Conservation (phyloP, 2,329 filamentous ascomycete species). For the Colletotrichum sp. region DNA sequence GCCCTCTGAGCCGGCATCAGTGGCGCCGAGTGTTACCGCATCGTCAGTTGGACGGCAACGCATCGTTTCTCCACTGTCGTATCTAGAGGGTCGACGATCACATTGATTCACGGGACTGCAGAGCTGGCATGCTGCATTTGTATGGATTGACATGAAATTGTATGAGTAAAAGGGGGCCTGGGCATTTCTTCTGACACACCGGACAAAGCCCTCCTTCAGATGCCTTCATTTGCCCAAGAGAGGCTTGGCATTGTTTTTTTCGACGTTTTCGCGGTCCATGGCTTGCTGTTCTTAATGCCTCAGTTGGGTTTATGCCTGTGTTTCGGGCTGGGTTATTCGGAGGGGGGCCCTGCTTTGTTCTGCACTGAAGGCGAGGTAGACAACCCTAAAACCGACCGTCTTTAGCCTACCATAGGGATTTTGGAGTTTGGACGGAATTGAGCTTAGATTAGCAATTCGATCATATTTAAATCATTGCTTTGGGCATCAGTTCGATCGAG, state of each 20-base stretch:
- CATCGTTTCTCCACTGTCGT: not conserved
- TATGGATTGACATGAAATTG: conserved; percentile 18
- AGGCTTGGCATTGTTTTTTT: not conserved
- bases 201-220: not conserved
- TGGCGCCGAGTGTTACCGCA: conserved; percentile 6
- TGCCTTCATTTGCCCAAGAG: not conserved
- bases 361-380: not conserved
- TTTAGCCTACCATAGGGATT: conserved; percentile 3
- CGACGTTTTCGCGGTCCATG: not conserved
- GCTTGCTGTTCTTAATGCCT: not conserved
- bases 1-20: not conserved
- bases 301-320: not conserved
- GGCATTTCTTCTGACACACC: not conserved
- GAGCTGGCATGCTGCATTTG: not conserved
- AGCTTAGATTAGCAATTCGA: not conserved
- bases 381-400: not conserved
- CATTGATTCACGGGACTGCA: not conserved
- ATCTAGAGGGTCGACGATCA: not conserved
- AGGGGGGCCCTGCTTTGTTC: not conserved
- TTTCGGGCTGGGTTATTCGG: not conserved
- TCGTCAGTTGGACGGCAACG: conserved; percentile 5
- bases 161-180: conserved; percentile 9
- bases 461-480: not conserved
- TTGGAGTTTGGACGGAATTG: conserved; percentile 3
- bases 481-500: not conserved